A percentile compares a stretch with the other conserved stretches of the same genome.
Evolutionary conservation across 2,329 filamentous ascomycete species (phyloP).

Genomic region (Pezicula carpinea): DNA sequence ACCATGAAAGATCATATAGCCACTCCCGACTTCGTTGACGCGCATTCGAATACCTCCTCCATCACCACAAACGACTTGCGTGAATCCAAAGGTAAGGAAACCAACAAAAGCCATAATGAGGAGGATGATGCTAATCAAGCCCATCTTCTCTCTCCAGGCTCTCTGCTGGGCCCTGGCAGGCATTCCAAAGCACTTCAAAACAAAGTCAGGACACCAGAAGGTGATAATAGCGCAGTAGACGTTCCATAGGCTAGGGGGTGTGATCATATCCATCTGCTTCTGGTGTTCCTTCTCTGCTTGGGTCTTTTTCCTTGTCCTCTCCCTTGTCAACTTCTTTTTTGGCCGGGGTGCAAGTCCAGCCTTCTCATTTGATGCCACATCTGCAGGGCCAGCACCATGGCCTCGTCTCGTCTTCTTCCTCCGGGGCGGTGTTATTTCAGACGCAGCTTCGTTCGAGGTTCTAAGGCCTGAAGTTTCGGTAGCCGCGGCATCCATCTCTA

Average conservation of each 20-base stretch:
- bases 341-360: conserved; percentile 24
- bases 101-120: conserved; percentile 84
- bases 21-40: conserved; percentile 73
- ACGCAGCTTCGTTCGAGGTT: conserved; percentile 26
- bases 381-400: conserved; percentile 19
- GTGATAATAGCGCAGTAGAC: conserved; percentile 92
- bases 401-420: conserved; percentile 19
- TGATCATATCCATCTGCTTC: conserved; percentile 58
- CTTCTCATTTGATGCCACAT: conserved; percentile 19
- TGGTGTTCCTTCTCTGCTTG: conserved; percentile 53
- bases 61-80: conserved; percentile 73
- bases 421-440: conserved; percentile 20
- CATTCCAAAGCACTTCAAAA: conserved; percentile 82
- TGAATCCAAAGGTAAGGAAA: conserved; percentile 96
- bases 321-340: conserved; percentile 30
- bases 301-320: conserved; percentile 58
- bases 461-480: conserved; percentile 27
- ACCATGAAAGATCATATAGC: conserved; percentile 97
- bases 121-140: conserved; percentile 88
- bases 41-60: conserved; percentile 65
- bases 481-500: conserved; percentile 46
- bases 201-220: conserved; percentile 86
- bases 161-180: conserved; percentile 79
- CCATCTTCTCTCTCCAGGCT: conserved; percentile 98
- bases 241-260: conserved; percentile 86